Percentiles rank a stretch among this genome's conserved stretches.
Conservation (phyloP, 2,329 filamentous ascomycete species). For the Exophiala mesophila region DNA sequence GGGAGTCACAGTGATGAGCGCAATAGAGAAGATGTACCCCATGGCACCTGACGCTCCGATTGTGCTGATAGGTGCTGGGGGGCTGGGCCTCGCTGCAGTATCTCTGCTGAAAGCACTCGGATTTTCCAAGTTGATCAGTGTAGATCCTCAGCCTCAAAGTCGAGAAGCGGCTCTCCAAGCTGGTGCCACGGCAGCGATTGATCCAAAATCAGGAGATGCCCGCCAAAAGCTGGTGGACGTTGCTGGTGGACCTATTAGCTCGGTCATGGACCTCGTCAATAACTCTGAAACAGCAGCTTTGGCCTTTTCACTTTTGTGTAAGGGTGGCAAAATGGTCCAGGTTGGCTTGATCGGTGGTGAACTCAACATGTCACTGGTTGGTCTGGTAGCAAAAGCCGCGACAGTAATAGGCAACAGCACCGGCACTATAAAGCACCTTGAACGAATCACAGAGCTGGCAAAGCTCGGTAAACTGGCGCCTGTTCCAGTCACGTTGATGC, state of each 20-base stretch:
- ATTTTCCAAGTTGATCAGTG: slow-evolving; percentile 10
- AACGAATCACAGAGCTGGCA: slow-evolving; percentile 8
- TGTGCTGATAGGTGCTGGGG: slow-evolving; percentile 12
- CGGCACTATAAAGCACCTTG: slow-evolving; percentile 11
- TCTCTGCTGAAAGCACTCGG: slow-evolving; percentile 14
- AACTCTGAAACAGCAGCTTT: slow-evolving; percentile 15
- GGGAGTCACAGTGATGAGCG: slow-evolving; percentile 11
- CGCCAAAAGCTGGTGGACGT: slow-evolving; percentile 6
- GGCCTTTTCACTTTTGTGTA: slow-evolving; percentile 4
- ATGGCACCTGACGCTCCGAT: slow-evolving; percentile 7
- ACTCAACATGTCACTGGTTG: slow-evolving; percentile 15
- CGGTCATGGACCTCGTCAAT: slow-evolving; percentile 20
- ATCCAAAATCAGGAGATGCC: background rate
- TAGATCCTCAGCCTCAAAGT: slow-evolving; percentile 12
- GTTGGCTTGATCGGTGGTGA: slow-evolving; percentile 19
- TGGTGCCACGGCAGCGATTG: slow-evolving; percentile 11
- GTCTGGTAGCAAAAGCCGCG: slow-evolving; percentile 4
- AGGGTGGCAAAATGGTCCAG: slow-evolving; percentile 18
- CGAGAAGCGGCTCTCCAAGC: slow-evolving; percentile 8
- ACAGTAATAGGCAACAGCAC: slow-evolving; percentile 14
- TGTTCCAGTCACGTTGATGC: slow-evolving; percentile 11
- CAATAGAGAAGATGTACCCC: slow-evolving; percentile 10
- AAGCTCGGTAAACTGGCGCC: slow-evolving; percentile 9
- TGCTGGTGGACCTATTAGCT: slow-evolving; percentile 9
- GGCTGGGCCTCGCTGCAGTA: slow-evolving; percentile 14